These are phyloP conservation scores for Chaetomium olivaceum DNA, from an alignment of 2,329 filamentous ascomycete species.

Conservation along the genomic window DNA sequence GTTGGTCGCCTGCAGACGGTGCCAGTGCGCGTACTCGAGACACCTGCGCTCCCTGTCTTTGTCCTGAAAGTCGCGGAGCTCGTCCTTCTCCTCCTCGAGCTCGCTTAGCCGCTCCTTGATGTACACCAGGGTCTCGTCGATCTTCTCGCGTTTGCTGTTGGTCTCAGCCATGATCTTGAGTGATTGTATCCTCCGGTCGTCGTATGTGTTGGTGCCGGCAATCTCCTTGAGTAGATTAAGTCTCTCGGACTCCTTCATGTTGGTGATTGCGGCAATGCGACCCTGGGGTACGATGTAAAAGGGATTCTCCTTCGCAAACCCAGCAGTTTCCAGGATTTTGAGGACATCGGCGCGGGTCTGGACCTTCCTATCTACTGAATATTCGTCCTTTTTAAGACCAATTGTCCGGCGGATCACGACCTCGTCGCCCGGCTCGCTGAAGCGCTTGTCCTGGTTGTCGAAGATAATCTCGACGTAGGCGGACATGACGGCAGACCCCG, in stretches of 20 bases:
- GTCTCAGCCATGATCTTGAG: constrained; percentile 97
- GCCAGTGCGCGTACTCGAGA: constrained; percentile 91
- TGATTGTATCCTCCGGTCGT: constrained; percentile 85
- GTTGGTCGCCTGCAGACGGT: constrained; percentile 81
- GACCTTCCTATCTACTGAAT: constrained; percentile 95
- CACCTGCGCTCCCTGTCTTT: constrained; percentile 91
- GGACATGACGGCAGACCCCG: constrained; percentile 96
- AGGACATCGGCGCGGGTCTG: constrained; percentile 92
- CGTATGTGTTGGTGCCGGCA: constrained; percentile 96
- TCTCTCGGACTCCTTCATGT: constrained; percentile 96
- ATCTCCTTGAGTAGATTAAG: constrained; percentile 93
- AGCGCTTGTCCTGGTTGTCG: constrained; percentile 94
- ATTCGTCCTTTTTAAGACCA: constrained; percentile 97
- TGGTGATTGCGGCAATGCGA: constrained; percentile 91
- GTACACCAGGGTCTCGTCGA: constrained; percentile 86
- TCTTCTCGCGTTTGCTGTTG: constrained; percentile 90
- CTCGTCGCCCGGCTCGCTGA: constrained; percentile 89
- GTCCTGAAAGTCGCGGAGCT: constrained; percentile 89
- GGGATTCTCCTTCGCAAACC: constrained; percentile 94
- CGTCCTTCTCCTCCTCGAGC: constrained; percentile 95
- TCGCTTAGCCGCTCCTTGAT: constrained; percentile 88
- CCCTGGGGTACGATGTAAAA: constrained; percentile 99
- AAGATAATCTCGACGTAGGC: constrained; percentile 99
- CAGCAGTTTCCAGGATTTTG: constrained; percentile 91
- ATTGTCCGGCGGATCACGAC: constrained; percentile 91